phyloP scores from a whole-genome alignment of 2,329 filamentous ascomycete genomes.

The Claviceps cyperi region DNA sequence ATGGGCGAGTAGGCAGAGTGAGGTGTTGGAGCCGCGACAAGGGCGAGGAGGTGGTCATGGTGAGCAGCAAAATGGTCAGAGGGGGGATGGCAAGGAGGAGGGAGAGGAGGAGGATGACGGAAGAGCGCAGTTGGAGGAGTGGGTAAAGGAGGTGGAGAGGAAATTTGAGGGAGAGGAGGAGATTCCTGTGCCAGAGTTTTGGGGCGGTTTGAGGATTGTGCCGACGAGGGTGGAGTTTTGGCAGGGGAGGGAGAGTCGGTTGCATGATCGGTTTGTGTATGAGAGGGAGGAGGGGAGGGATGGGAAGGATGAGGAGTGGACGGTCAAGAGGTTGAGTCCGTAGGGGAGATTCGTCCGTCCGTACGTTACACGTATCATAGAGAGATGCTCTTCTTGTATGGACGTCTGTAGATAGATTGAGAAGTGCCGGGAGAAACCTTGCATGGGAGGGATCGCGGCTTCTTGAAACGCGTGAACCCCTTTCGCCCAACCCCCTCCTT shows the following conservation, averaged over 20 bases:
- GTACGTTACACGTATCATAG: too few relatives aligned
- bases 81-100: conserved; percentile 59
- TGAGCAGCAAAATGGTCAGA: conserved; percentile 42
- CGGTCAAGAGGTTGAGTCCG: conserved; percentile 59
- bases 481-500: too few relatives aligned
- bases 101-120: conserved; percentile 52
- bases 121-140: conserved; percentile 57
- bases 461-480: too few relatives aligned
- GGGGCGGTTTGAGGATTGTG: conserved; percentile 79
- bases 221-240: conserved; percentile 90
- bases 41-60: neutral
- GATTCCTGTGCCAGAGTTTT: conserved; percentile 86
- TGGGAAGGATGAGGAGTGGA: conserved; percentile 35
- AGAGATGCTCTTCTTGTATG: too few relatives aligned
- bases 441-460: too few relatives aligned
- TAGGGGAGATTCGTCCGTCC: conserved; percentile 17
- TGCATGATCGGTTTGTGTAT: conserved; percentile 92
- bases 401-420: too few relatives aligned
- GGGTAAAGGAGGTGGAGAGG: conserved; percentile 63
- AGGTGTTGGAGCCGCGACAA: conserved; percentile 42
- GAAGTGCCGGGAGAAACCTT: too few relatives aligned
- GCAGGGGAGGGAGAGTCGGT: conserved; percentile 75
- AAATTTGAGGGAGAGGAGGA: conserved; percentile 60
- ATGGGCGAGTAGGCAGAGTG: conserved; percentile 85
- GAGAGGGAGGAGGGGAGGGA: conserved; percentile 37